Base-by-base conservation (phyloP, 805 yeast species). In the Spathaspora hagerdaliae region DNA sequence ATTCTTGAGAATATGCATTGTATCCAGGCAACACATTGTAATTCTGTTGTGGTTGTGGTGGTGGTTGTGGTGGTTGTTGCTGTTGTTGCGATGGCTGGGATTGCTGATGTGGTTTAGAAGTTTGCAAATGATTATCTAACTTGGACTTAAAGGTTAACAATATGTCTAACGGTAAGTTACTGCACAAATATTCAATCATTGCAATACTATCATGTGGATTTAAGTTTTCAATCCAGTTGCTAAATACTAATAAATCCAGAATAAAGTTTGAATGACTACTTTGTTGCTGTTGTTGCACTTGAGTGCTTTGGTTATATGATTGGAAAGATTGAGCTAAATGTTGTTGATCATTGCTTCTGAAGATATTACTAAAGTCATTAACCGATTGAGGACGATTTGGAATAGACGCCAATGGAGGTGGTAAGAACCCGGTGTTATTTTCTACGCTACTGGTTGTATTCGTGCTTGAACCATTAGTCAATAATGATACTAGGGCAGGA, bases 171-270 rank as follows among this genome's bases (percentile, higher is more conserved):
- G 79, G 75, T 51, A 81, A 61, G 47, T 68, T 67, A 39, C 73
- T 64, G 47, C 82, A 65, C 58, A 81, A 61, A 56, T 78, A 75
- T 53, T 80, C 85, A 48, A 79, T 69, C 61, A 79, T 75, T 41
- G 76, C 65, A 45, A 75, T 65, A 51, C 71, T 78, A 50, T 81
- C 83, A 39, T 70, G 71, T n/a, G 77, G 71, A 40, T 65, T 69
- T 58, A 81, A 66, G 51, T 66, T 67, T 43, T 71, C 71, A 49
- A 78, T 65, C 83, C 83, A 79, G 48, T 65, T 67, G 50, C 77
- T 69, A 51, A 77, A 65, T 49, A 71, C 72, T 44, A 72, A 65
- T 55, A 80, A 67, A 52, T 81, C 84, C 56, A 66, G 74, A 51
- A 72, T 74, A 55, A 77, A 77, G 47, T 71, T 69, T 14, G 46